Evolutionary conservation across 306 rosid genomes (phyloP).

Genomic region (Cicer bijugum): DNA sequence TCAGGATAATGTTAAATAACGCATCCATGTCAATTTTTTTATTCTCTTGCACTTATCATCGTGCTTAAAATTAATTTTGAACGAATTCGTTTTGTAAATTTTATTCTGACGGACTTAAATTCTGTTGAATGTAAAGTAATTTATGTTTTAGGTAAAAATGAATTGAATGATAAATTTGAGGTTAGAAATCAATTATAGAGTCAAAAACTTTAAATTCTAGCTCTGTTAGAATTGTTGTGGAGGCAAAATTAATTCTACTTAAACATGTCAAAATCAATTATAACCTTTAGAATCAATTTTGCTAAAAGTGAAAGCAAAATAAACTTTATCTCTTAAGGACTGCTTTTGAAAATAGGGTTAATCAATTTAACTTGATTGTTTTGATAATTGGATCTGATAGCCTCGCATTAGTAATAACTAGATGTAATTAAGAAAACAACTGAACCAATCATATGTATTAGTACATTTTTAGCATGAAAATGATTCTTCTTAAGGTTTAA

Average conservation of each 20-base stretch:
- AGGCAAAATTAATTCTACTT: too few relatives aligned
- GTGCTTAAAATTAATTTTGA: too few relatives aligned
- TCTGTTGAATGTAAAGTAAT: too few relatives aligned
- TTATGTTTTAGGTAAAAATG: too few relatives aligned
- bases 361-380: not conserved
- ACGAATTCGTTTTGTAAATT: too few relatives aligned
- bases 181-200: too few relatives aligned
- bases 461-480: not conserved
- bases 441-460: not conserved
- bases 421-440: constrained; percentile 10
- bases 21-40: not conserved
- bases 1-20: not conserved
- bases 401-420: not conserved
- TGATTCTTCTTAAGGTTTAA: not conserved
- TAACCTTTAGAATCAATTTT: not conserved
- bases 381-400: not conserved
- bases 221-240: too few relatives aligned
- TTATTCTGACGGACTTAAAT: too few relatives aligned
- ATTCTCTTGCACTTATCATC: not conserved
- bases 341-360: not conserved
- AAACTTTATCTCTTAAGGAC: not conserved
- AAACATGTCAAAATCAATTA: not conserved
- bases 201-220: too few relatives aligned
- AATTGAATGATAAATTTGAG: too few relatives aligned
- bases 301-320: too few relatives aligned